phyloP scores from a whole-genome alignment of 345 rosid species.

The Salix caprea region DNA sequence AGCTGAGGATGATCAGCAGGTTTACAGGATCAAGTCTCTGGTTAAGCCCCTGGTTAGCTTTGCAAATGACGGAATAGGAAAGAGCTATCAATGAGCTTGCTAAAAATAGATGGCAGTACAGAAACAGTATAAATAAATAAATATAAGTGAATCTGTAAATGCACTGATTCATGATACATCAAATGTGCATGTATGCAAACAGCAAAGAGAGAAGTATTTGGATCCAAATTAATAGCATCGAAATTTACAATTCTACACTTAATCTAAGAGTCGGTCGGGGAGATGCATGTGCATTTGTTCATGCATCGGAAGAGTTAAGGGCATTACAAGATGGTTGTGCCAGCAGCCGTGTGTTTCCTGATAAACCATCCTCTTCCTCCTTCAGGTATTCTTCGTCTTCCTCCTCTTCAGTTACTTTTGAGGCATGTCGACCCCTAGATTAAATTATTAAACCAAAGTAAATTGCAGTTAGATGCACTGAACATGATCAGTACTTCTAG shows the following conservation, averaged over 20 bases:
- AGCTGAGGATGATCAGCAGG: not conserved
- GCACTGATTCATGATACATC: not conserved
- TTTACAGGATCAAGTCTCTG: not conserved
- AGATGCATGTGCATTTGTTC: not conserved
- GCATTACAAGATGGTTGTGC: slow-evolving; percentile 90
- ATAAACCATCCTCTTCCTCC: slow-evolving; percentile 87
- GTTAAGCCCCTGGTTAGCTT: not conserved
- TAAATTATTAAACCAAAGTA: not conserved
- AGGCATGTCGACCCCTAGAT: slow-evolving; percentile 96
- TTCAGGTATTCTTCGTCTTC: slow-evolving; percentile 96
- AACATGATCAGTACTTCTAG: not conserved
- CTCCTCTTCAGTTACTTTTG: slow-evolving; percentile 95
- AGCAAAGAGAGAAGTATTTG: not conserved
- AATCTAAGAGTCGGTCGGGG: not conserved
- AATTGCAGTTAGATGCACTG: not conserved
- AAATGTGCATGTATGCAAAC: not conserved
- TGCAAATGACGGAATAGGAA: not conserved
- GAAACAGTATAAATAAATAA: not conserved
- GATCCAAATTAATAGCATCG: not conserved
- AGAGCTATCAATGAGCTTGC: not conserved
- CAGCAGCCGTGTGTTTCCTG: slow-evolving; percentile 83
- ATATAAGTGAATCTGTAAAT: not conserved
- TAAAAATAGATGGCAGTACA: not conserved
- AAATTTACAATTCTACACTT: not conserved
- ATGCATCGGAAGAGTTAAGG: not conserved